Conservation (phyloP, 257 asterid species). For the Nicotiana undulata region DNA sequence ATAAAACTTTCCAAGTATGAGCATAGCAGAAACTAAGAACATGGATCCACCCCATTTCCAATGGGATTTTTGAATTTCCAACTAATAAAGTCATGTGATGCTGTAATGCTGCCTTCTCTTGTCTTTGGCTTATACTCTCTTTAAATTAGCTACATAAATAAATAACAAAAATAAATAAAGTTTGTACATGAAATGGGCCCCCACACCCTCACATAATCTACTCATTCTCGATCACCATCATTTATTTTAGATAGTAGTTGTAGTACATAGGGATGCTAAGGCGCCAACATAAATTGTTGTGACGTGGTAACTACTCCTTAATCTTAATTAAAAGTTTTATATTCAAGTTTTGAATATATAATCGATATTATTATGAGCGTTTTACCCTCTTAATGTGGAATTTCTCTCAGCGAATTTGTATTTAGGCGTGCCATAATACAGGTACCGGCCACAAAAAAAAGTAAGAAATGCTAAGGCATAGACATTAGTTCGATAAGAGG, state of each 20-base stretch:
- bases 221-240: not conserved
- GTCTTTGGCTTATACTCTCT: slow-evolving; percentile 9
- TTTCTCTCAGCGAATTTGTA: no score
- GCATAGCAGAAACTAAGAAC: slow-evolving; percentile 30
- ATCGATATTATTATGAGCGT: no score
- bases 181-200: not conserved
- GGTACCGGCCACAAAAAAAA: no score
- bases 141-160: not conserved
- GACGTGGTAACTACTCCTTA: no score
- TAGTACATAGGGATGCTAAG: not conserved
- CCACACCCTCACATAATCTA: not conserved
- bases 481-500: no score
- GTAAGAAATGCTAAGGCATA: no score
- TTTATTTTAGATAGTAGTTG: not conserved
- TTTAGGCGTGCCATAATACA: no score
- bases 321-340: no score
- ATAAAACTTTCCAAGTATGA: not conserved
- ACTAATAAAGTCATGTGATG: slow-evolving; percentile 59
- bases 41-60: slow-evolving; percentile 55
- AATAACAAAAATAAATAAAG: not conserved
- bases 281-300: no score
- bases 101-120: slow-evolving; percentile 36
- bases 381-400: no score
- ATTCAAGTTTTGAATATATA: no score
- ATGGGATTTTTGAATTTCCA: slow-evolving; percentile 36